Evolutionary conservation across 331 rosid genomes (phyloP), one percentile per base, ranked within the genome.

Genomic region (Quercus lobata): DNA sequence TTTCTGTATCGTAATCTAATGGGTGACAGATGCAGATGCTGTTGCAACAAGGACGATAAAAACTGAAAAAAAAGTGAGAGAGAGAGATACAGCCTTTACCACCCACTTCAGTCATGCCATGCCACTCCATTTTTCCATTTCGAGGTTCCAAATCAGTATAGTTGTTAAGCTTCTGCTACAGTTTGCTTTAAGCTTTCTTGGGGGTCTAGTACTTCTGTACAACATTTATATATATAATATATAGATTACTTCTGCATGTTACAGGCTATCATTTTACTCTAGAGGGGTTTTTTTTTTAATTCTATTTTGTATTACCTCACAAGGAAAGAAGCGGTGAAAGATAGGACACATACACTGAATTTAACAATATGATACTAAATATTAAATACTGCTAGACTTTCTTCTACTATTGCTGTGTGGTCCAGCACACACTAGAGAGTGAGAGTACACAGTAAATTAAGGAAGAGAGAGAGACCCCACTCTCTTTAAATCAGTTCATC

Each of bases 401-500:
- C 81, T 84, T 78, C 79, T 82, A 86, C 61, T 69, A 76, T 25
- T 81, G 87, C 87, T 73, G 73, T 79, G 84, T 77, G 88, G 81
- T 84, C 87, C 80, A 77, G 81, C 83, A 79, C 85, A 85, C 83
- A 84, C 82, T 76, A 83, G 74, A 69, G 71, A 78, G 78, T 69
- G 76, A 69, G 71, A 78, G 79, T 69, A 82, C 69, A 86, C 68
- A 72, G 81, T 57, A 49, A 57, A 62, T 41, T 41, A 41, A 78
- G 77, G 78, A 85, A 87, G 82, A 66, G 73, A 84, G 41, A 35
- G 76, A 83, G 79, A 34, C 53, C 79, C 83, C 79, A 84, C 80
- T 76, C 72, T 85, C 84, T 57, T 57, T 75, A 78, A 84, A 77
- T 82, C 84, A 77, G 78, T 76, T 87, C 86, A 82, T 80, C 88